Base-by-base conservation (phyloP, 2,329 filamentous ascomycete genomes). In the Sarocladium strictum region DNA sequence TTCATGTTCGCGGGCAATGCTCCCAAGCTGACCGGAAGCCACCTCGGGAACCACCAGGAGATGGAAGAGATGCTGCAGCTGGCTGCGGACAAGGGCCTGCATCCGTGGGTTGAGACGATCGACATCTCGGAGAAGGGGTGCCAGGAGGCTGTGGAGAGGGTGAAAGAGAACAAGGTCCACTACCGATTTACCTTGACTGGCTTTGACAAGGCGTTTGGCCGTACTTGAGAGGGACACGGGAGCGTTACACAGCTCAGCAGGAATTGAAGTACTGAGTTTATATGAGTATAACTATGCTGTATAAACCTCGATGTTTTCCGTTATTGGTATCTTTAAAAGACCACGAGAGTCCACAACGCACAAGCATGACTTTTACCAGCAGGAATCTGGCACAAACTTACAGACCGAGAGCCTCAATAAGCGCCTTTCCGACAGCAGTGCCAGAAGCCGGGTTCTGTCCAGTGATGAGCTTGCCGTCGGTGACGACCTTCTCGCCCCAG, bases 121-220 rank as follows among this genome's bases (percentile, higher is more conserved):
- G 74, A 82, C 24, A 82, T 90, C 52, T 81, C 79, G 7, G 85
- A 84, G 64, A 76, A 83, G 60, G 85, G 83, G 0, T 85, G 86
- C 64, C 84, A 84, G 67, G 78, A 90, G 72, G 87, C 83, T 0
- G 80, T 90, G 17, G 77, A 84, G 66, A 77, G 84, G 59, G 80
- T 92, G 52, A 82, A 86, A 64, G 82, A 81, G 59, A 87, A 87
- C 61, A 81, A 89, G 66, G 85, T 91, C 14, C 78, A 78, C 32
- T 93, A 89, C 66, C 77, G 89, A 38, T 85, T 89, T 63, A 89
- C 86, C 0, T 67, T 92, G 63, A 83, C 81, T 12, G 80, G 81
- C 10, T 89, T 79, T 61, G 82, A 89, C 61, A 83, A 86, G 73
- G 81, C 74, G 0, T 89, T 89, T 57, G 63, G 62, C 32, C 35